These are phyloP conservation scores for Yamadazyma ubonensis DNA, from an alignment of 805 yeast species.

Conservation along the genomic window DNA sequence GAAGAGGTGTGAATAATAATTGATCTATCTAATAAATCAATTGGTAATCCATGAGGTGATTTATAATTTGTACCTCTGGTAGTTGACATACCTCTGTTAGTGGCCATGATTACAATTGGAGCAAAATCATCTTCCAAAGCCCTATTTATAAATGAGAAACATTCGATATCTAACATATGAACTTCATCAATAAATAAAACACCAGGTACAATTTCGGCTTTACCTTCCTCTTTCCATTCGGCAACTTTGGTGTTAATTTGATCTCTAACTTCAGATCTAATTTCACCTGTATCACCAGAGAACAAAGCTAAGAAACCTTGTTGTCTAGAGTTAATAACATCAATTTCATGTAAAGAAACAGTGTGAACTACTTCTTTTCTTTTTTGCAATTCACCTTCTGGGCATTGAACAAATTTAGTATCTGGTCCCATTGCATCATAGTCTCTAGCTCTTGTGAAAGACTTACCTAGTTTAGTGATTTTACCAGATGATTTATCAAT, in stretches of 20 bases:
- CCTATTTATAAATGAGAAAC: conserved; percentile 91
- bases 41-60: conserved; percentile 97
- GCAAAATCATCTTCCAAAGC: conserved; percentile 96
- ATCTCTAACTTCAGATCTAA: conserved; percentile 90
- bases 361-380: conserved; percentile 96
- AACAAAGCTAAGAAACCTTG: conserved; percentile 96
- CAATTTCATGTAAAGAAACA: conserved; percentile 96
- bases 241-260: conserved; percentile 96
- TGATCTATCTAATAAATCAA: conserved; percentile 90
- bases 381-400: conserved; percentile 97
- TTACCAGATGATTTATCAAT: conserved; percentile 96
- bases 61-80: conserved; percentile 92
- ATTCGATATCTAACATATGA: conserved; percentile 96
- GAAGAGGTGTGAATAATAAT: conserved; percentile 84
- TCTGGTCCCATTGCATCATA: conserved; percentile 99
- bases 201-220: conserved; percentile 97
- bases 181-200: conserved; percentile 97
- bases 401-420: conserved; percentile 95
- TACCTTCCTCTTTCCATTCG: conserved; percentile 98
- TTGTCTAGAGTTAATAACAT: conserved; percentile 94
- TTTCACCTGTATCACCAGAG: conserved; percentile 97
- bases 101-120: conserved; percentile 97
- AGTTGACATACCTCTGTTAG: conserved; percentile 91
- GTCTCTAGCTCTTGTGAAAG: conserved; percentile 94
- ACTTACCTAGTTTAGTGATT: conserved; percentile 90